phyloP scores from a whole-genome alignment of 2,329 filamentous ascomycete genomes.

The Penicillium griseofulvum region DNA sequence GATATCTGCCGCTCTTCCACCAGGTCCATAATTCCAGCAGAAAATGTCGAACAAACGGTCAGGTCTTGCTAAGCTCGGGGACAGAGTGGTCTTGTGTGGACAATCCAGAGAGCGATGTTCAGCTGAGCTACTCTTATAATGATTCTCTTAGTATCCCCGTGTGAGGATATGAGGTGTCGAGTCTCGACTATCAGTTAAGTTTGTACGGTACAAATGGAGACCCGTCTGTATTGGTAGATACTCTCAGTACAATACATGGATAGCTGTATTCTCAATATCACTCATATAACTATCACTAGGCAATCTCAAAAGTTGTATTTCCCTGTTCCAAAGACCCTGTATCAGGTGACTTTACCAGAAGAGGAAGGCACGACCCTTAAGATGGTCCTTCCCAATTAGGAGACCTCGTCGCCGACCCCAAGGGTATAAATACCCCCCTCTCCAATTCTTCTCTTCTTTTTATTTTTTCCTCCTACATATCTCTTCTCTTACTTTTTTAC shows the following conservation, averaged over 20 bases:
- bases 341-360: not conserved
- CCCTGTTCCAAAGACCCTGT: not conserved
- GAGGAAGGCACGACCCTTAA: not conserved
- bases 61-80: constrained; percentile 16
- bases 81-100: constrained; percentile 21
- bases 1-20: too few species aligned
- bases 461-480: not conserved
- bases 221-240: not conserved
- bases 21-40: too few species aligned
- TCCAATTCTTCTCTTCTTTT: not conserved
- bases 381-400: too few species aligned
- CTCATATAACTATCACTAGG: not conserved
- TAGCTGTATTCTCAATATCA: not conserved
- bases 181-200: not conserved
- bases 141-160: constrained; percentile 15
- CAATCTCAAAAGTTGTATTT: not conserved
- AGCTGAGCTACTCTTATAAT: constrained; percentile 16
- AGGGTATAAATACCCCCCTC: not conserved
- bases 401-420: too few species aligned
- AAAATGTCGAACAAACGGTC: too few species aligned
- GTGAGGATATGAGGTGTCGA: not conserved
- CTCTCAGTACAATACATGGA: not conserved
- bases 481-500: not conserved
- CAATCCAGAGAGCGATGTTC: constrained; percentile 7
- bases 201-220: not conserved